A percentile compares a stretch with the other conserved stretches of the same genome.
phyloP scores from a whole-genome alignment of 2,329 filamentous ascomycete species.

The Aspergillus transmontanensis region DNA sequence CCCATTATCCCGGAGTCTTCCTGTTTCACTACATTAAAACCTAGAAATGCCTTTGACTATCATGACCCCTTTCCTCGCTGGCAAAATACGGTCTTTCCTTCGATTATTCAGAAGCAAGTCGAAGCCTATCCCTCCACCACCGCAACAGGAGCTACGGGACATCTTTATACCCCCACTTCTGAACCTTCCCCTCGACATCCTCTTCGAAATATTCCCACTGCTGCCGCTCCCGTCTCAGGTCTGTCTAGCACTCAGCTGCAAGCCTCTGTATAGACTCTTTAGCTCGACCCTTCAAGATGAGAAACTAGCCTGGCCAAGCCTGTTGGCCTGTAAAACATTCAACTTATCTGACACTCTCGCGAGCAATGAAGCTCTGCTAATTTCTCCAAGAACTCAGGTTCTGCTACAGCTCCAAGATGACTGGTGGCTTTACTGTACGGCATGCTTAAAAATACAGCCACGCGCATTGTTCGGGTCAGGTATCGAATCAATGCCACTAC shows the following conservation, averaged over 20 bases:
- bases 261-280: slow-evolving; percentile 1
- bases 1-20: neutral
- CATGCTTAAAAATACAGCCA: neutral
- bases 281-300: neutral
- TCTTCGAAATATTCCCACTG: neutral
- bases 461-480: neutral
- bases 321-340: neutral
- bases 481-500: neutral
- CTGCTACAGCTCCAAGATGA: slow-evolving; percentile 1
- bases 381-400: neutral
- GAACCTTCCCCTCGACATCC: slow-evolving; percentile 1
- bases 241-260: slow-evolving; percentile 11
- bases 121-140: neutral
- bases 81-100: neutral
- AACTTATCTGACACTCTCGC: fast-evolving
- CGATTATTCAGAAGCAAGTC: neutral
- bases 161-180: neutral
- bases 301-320: neutral
- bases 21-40: neutral
- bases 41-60: neutral
- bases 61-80: neutral
- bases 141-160: neutral
- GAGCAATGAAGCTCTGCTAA: neutral
- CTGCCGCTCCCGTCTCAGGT: slow-evolving; percentile 6
- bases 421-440: neutral